A percentile compares a stretch with the other conserved stretches of the same genome.
These are phyloP conservation scores for Rhizopogon vulgaris DNA, from an alignment of 768 basidiomycete genomes.

Conservation along the genomic window DNA sequence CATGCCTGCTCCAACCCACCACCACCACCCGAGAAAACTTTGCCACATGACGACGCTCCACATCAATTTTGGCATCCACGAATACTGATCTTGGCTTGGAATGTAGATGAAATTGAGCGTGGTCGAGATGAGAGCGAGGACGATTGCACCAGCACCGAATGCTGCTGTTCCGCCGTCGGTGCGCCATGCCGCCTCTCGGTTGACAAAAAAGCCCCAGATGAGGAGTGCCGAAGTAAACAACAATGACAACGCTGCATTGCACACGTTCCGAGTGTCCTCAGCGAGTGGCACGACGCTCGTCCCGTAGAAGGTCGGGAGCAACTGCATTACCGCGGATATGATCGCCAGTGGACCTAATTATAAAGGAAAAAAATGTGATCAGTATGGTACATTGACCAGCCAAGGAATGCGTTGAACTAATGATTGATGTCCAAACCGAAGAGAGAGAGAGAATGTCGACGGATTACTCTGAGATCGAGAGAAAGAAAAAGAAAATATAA, in stretches of 20 bases:
- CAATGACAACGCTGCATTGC: conserved; percentile 93
- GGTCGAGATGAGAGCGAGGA: conserved; percentile 78
- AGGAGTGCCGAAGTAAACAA: conserved; percentile 86
- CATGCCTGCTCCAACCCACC: conserved; percentile 96
- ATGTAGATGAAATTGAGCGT: conserved; percentile 87
- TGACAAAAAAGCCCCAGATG: conserved; percentile 90
- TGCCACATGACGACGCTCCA: conserved; percentile 97
- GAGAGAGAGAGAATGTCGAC: too few species aligned
- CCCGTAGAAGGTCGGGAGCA: conserved; percentile 54
- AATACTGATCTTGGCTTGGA: conserved; percentile 71
- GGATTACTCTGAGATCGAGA: not conserved
- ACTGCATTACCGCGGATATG: conserved; percentile 76
- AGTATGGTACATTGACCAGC: not conserved
- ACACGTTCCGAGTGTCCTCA: conserved; percentile 81
- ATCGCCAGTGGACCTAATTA: conserved; percentile 74
- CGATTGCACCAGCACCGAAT: conserved; percentile 81
- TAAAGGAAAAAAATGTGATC: not conserved
- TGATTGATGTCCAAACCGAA: not conserved
- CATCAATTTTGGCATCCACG: conserved; percentile 88
- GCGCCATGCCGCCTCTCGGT: conserved; percentile 89
- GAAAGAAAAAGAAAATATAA: not conserved
- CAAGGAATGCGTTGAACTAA: not conserved
- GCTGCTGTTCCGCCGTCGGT: conserved; percentile 94
- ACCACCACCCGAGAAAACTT: conserved; percentile 96
- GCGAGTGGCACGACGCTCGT: conserved; percentile 45